Evolutionary conservation across 495 filamentous ascomycete species (phyloP), one percentile per base, ranked within the genome.

Genomic region (Talaromyces ruber): DNA sequence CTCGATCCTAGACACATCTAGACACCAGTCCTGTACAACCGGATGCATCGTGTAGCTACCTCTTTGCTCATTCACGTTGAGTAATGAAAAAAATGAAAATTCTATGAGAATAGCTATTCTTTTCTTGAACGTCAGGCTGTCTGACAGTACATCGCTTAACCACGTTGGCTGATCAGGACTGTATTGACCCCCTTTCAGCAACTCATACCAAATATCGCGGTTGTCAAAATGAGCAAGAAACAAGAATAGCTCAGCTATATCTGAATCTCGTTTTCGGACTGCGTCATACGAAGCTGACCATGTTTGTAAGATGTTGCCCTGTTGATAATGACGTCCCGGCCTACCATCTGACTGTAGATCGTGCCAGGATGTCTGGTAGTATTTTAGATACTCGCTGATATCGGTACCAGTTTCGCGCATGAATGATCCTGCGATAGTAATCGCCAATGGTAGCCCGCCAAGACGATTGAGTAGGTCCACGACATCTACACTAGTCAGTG

Each of bases 181-280:
- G 55, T 69, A 0, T 1, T 8, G 16, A 18, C 63, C 62, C 58
- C 60, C 52, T 25, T 64, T n/a, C 18, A 78, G 18, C 56, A 82
- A 69, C 61, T 79, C 74, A 62, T 72, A 80, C 79, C 78, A 83
- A 39, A 82, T 68, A 68, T 83, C 79, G 61, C 77, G 74, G 63
- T 79, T 80, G 64, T 80, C 74, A 54, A 81, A 79, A 59, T 65
- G 76, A 56, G 77, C 76, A 72, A 76, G 79, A 6, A 81, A 63
- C 5, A 71, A 61, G 18, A 83, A 70, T 22, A 82, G 65, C 5
- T 72, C 45, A 22, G 78, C 75, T 29, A 78, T 6, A 29, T 29
- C 3, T 66, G 60, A 30, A 64, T 74, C 71, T 26, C 65, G 67
- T 47, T 71, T 70, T 53, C 70, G 66, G 28, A 83, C 70, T 34